A percentile compares a stretch with the other conserved stretches of the same genome.
These are phyloP conservation scores for Marchantia paleacea DNA, from an alignment of 225 moss, liverwort and hornwort genomes.

Conservation along the genomic window DNA sequence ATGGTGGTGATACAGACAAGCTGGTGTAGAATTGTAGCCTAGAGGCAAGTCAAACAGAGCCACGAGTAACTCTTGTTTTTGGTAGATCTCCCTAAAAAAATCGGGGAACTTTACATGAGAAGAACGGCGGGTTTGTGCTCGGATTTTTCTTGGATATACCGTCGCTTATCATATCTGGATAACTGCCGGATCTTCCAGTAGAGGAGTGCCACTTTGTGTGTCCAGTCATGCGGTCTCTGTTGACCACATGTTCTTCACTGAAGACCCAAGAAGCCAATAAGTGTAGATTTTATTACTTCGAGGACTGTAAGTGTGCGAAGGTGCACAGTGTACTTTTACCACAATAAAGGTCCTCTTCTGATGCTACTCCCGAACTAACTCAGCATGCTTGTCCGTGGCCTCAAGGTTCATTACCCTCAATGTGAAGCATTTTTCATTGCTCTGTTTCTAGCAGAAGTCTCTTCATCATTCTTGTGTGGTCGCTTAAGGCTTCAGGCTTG, in stretches of 20 bases:
- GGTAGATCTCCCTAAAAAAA: not conserved
- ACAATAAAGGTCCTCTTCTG: slow-evolving; percentile 11
- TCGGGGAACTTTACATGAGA: not conserved
- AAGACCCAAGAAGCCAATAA: not conserved
- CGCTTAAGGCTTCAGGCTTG: too few species aligned
- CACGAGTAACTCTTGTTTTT: not conserved
- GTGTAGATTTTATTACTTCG: slow-evolving; percentile 2
- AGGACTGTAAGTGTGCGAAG: slow-evolving; percentile 10
- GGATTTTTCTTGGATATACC: not conserved
- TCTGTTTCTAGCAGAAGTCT: too few species aligned
- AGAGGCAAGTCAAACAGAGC: not conserved
- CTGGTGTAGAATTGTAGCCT: not conserved
- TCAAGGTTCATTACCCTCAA: too few species aligned
- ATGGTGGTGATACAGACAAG: not conserved
- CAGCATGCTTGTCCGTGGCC: too few species aligned
- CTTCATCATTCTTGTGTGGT: too few species aligned
- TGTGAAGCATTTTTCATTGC: too few species aligned
- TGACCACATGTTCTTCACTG: not conserved
- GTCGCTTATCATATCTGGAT: not conserved
- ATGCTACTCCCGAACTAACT: too few species aligned
- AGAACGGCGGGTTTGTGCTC: not conserved
- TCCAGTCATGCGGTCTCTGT: not conserved
- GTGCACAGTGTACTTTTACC: slow-evolving; percentile 16
- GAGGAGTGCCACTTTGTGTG: not conserved
- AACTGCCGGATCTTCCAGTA: not conserved